Evolutionary conservation across 352 stramenopile species (phyloP), one percentile per base, ranked within the genome.

Genomic region (Phytophthora cryptogea): DNA sequence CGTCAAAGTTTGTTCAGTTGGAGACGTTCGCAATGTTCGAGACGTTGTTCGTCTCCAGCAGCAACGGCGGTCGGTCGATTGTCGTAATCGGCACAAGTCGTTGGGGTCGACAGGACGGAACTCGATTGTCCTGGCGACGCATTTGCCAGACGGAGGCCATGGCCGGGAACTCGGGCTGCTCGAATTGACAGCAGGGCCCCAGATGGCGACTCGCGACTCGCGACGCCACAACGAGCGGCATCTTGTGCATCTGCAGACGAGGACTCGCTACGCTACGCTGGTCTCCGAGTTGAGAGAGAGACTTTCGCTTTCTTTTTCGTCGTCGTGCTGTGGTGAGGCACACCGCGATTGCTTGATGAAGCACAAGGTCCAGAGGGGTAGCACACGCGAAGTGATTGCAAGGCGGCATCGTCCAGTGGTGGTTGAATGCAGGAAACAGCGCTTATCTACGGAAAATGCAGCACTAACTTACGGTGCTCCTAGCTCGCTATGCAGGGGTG

Each of bases 161-260:
- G 37, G 37, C 23, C 37, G n/a, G 36, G 7, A 9, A 4, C 36
- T 42, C 36, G n/a, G 16, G 14, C 6, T 8, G 8, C 37, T 11
- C 35, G 37, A 43, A 27, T 43, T 7, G 10, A 43, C 37, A 14
- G 31, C 46, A 16, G 37, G 32, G 4, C 36, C 32, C 31, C 59
- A 63, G 52, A 37, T 59, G 54, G 40, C 16, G 17, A 20, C 36
- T 8, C 16, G 40, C 16, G 17, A 20, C 36, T 8, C 16, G 57
- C 46, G 33, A 59, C 54, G 43, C 28, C 20, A 46, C 54, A 37
- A 65, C 42, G 48, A 66, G 43, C 55, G 30, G 48, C 55, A 66
- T 62, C 48, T 35, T 66, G 62, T 66, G 62, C 37, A 57, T 41
- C 42, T 37, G n/a, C 33, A 59, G 54, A 65, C 55, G 41, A 41